Conservation (phyloP, 208 protist species). For the Herpetomonas tarakana region DNA sequence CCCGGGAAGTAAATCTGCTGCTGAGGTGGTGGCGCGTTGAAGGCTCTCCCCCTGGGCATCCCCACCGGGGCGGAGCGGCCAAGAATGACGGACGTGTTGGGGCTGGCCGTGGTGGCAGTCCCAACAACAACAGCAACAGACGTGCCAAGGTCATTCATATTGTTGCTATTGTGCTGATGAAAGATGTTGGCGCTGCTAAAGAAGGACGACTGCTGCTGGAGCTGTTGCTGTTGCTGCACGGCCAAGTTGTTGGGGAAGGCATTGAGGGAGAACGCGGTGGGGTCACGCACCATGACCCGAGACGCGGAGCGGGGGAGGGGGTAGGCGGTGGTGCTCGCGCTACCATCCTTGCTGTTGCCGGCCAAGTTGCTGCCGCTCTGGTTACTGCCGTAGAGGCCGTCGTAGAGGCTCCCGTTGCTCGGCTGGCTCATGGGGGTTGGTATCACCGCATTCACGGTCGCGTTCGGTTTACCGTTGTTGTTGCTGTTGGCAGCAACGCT, state of each 20-base stretch:
- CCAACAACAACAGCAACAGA: too few relatives aligned
- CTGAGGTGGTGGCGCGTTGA: background rate
- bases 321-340: background rate
- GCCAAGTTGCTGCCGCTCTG: background rate
- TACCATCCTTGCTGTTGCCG: background rate
- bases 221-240: background rate
- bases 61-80: background rate
- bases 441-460: background rate
- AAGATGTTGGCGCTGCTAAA: too few relatives aligned
- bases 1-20: too few relatives aligned
- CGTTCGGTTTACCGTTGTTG: background rate
- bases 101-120: too few relatives aligned
- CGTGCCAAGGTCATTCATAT: too few relatives aligned
- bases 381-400: background rate
- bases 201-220: too few relatives aligned
- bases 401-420: background rate
- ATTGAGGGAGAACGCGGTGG: background rate
- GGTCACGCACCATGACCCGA: background rate
- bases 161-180: too few relatives aligned
- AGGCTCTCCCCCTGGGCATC: background rate
- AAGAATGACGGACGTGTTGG: background rate
- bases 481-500: constrained; percentile 6
- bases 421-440: background rate
- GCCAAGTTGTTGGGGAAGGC: background rate
- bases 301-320: background rate